Percentiles rank a stretch among this genome's conserved stretches.
Conservation (phyloP, 345 rosid species). For the Melaleuca alternifolia region DNA sequence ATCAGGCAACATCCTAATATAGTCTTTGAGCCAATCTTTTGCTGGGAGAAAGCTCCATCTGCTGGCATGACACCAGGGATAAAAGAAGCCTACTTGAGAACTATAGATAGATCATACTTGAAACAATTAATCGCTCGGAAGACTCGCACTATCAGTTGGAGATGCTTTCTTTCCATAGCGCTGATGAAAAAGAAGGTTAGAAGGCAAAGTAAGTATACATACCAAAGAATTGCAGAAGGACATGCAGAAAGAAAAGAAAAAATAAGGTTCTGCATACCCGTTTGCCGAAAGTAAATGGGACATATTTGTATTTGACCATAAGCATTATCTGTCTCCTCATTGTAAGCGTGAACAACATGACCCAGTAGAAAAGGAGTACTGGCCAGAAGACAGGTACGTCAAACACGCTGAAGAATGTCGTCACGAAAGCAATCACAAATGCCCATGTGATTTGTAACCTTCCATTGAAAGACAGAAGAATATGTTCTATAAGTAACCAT, state of each 20-base stretch:
- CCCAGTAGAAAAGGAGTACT: constrained; percentile 89
- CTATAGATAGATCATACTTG: background rate
- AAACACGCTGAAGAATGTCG: constrained; percentile 72
- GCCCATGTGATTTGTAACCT: constrained; percentile 74
- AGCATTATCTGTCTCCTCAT: constrained; percentile 87
- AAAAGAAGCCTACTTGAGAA: background rate
- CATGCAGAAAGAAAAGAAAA: background rate
- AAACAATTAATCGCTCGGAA: constrained; percentile 25
- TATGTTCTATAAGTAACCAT: background rate
- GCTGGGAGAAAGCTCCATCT: background rate
- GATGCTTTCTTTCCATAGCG: constrained; percentile 54
- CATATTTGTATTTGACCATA: constrained; percentile 90
- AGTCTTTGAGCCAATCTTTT: background rate
- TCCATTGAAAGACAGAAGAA: background rate
- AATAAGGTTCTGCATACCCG: constrained; percentile 33
- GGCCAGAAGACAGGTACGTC: constrained; percentile 99
- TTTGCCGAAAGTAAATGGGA: constrained; percentile 88
- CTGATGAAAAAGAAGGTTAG: constrained; percentile 15
- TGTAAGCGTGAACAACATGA: constrained; percentile 62
- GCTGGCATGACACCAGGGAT: background rate
- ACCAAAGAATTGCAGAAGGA: background rate
- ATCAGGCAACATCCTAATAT: background rate
- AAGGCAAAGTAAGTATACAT: background rate
- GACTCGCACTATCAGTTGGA: constrained; percentile 31
- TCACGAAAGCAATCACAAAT: constrained; percentile 53